A percentile compares a stretch with the other conserved stretches of the same genome.
Evolutionary conservation across 345 rosid genomes (phyloP).

Genomic region (Populus ilicifolia): DNA sequence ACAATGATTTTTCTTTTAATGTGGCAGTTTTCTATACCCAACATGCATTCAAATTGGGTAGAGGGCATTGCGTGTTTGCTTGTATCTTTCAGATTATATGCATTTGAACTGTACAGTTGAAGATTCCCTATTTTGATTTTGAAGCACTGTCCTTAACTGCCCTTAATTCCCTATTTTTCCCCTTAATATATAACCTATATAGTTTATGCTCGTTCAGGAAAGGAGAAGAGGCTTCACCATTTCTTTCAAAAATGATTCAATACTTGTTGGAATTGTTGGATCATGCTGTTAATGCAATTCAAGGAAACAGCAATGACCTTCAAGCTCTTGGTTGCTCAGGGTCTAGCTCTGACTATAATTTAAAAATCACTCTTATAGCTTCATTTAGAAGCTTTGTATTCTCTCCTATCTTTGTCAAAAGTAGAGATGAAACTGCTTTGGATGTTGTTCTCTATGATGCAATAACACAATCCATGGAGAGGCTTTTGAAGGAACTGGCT

Average conservation of each 20-base stretch:
- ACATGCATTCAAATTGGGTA: not conserved
- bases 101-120: not conserved
- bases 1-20: not conserved
- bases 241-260: slow-evolving; percentile 52
- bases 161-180: not conserved
- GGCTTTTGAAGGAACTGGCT: slow-evolving; percentile 54
- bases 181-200: slow-evolving; percentile 6
- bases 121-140: slow-evolving; percentile 3
- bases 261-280: slow-evolving; percentile 56
- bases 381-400: slow-evolving; percentile 60
- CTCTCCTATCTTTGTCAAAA: slow-evolving; percentile 48
- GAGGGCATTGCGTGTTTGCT: not conserved
- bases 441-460: slow-evolving; percentile 37
- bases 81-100: not conserved
- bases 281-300: slow-evolving; percentile 42
- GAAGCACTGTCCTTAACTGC: not conserved
- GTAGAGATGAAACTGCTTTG: slow-evolving; percentile 33
- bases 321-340: slow-evolving; percentile 53
- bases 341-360: slow-evolving; percentile 35
- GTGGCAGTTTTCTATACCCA: not conserved
- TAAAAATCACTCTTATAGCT: slow-evolving; percentile 40
- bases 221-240: slow-evolving; percentile 45
- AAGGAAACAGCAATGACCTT: slow-evolving; percentile 35
- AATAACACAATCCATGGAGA: slow-evolving; percentile 52
- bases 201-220: slow-evolving; percentile 41